A percentile compares a stretch with the other conserved stretches of the same genome.
Conservation (phyloP, 169 alveolate genomes). For the Plasmodium blacklocki region DNA sequence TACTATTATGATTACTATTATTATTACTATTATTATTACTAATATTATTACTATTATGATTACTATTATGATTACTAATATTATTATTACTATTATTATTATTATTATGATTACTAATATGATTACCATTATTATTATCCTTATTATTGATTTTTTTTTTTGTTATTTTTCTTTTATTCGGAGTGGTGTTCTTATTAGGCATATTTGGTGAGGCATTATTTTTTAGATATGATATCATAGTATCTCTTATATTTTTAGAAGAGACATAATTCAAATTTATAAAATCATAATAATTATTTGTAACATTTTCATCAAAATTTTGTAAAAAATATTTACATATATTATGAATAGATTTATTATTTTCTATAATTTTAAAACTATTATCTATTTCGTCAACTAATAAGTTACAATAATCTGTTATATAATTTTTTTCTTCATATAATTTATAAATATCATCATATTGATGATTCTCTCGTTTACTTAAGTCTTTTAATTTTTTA, state of each 20-base stretch:
- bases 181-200: neutral
- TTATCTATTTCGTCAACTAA: constrained; percentile 53
- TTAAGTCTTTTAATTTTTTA: constrained; percentile 18
- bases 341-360: constrained; percentile 23
- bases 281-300: constrained; percentile 55
- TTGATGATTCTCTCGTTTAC: neutral
- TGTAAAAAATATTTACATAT: constrained; percentile 61
- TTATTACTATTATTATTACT: neutral
- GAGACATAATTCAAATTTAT: constrained; percentile 34
- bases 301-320: constrained; percentile 7
- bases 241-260: neutral
- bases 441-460: constrained; percentile 7
- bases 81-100: neutral
- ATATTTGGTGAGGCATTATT: neutral
- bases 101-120: neutral
- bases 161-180: neutral
- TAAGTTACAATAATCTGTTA: constrained; percentile 12
- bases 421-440: constrained; percentile 13
- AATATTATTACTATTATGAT: neutral
- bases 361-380: constrained; percentile 23
- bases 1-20: neutral
- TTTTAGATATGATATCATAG: constrained; percentile 12
- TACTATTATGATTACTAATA: neutral
- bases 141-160: neutral
- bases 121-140: neutral